Evolutionary conservation across 345 rosid species (phyloP).

Genomic region (Murraya paniculata): DNA sequence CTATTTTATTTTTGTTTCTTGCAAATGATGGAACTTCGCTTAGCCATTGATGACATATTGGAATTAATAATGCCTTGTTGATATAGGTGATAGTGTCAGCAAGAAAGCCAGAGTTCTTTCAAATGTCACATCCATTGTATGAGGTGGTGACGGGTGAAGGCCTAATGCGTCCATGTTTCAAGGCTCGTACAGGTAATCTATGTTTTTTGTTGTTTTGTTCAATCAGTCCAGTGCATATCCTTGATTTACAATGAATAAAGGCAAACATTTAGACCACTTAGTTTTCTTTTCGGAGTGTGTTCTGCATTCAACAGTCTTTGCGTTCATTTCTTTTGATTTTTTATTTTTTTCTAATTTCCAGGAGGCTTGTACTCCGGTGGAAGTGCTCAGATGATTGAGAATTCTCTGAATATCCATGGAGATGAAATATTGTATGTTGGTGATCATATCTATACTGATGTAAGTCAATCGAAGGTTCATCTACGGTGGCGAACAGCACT

Average conservation of each 20-base stretch:
- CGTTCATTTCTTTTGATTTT: neutral
- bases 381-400: conserved; percentile 96
- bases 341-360: conserved; percentile 27
- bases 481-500: conserved; percentile 92
- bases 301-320: neutral
- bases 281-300: neutral
- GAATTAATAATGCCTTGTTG: neutral
- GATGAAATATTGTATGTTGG: conserved; percentile 95
- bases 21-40: neutral
- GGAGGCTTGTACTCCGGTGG: conserved; percentile 94
- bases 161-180: conserved; percentile 95
- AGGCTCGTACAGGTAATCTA: conserved; percentile 68
- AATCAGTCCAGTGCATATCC: neutral
- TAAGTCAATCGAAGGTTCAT: conserved; percentile 89
- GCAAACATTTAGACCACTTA: neutral
- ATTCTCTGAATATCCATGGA: conserved; percentile 80
- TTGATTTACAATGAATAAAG: neutral
- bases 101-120: conserved; percentile 98
- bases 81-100: conserved; percentile 90
- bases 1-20: neutral
- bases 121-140: conserved; percentile 90
- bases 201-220: conserved; percentile 18
- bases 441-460: conserved; percentile 97
- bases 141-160: conserved; percentile 97
- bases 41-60: neutral